Conservation (phyloP, 164 flowering plant species). For the Sedum album region DNA sequence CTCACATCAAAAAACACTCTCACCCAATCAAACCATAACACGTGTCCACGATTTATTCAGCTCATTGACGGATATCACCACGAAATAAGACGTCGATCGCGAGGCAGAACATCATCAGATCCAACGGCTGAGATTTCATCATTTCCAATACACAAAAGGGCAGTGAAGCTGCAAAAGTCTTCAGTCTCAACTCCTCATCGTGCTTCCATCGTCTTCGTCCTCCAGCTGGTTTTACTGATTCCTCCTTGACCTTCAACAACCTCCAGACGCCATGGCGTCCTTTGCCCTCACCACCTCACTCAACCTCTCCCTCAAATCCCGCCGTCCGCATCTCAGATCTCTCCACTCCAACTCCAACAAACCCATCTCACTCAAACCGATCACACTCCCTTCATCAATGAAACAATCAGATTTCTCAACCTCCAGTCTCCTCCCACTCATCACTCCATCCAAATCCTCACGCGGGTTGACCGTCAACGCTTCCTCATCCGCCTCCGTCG, state of each 20-base stretch:
- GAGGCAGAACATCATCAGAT: too few relatives aligned
- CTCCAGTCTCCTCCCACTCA: background rate
- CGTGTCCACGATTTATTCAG: too few relatives aligned
- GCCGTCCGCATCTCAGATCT: constrained; percentile 17
- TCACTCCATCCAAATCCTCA: constrained; percentile 1
- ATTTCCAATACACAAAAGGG: too few relatives aligned
- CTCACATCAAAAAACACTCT: too few relatives aligned
- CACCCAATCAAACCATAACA: too few relatives aligned
- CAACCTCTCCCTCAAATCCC: constrained; percentile 15
- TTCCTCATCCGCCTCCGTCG: constrained; percentile 15
- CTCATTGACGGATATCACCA: too few relatives aligned
- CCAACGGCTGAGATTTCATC: background rate
- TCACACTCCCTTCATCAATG: background rate
- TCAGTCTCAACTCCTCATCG: constrained; percentile 3
- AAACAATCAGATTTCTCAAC: background rate
- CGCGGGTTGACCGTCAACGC: constrained; percentile 8
- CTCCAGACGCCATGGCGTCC: constrained; percentile 21
- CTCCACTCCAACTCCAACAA: background rate
- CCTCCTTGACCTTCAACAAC: background rate
- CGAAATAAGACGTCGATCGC: too few relatives aligned
- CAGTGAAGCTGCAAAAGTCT: background rate
- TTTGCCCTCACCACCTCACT: constrained; percentile 32
- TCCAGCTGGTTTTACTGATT: background rate
- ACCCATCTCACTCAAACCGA: background rate
- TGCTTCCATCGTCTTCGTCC: background rate